Conservation (phyloP, 345 rosid genomes). For the Leavenworthia alabamica region DNA sequence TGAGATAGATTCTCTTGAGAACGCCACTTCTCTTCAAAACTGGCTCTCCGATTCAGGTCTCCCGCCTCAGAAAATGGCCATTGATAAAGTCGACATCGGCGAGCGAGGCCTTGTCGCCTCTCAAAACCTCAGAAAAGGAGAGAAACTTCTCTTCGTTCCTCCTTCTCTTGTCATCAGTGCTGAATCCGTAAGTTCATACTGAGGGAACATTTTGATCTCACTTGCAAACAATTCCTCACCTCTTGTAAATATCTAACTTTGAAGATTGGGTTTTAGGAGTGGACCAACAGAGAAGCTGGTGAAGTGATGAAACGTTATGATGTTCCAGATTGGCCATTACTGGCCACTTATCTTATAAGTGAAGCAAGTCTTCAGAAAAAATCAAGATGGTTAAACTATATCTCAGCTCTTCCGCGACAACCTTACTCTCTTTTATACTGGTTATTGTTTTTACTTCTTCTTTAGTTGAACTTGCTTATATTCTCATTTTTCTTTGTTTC, state of each 20-base stretch:
- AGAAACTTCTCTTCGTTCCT: conserved; percentile 91
- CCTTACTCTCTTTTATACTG: conserved; percentile 94
- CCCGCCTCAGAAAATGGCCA: conserved; percentile 82
- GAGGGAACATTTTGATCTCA: neutral
- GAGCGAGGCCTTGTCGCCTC: conserved; percentile 89
- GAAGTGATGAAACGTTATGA: conserved; percentile 58
- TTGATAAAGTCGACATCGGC: conserved; percentile 70
- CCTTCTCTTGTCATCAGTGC: conserved; percentile 76
- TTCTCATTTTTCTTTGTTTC: conserved; percentile 45
- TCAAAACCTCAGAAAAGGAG: conserved; percentile 74
- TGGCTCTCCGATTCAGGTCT: conserved; percentile 82
- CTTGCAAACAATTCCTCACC: neutral
- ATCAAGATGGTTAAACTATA: conserved; percentile 86
- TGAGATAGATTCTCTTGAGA: conserved; percentile 53
- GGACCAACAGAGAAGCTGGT: conserved; percentile 73
- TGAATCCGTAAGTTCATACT: conserved; percentile 55
- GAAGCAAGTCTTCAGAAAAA: conserved; percentile 71
- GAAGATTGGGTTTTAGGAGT: conserved; percentile 42
- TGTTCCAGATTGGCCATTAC: conserved; percentile 94
- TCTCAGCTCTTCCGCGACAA: conserved; percentile 78
- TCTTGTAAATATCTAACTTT: neutral
- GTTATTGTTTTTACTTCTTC: conserved; percentile 23
- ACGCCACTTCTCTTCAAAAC: conserved; percentile 63
- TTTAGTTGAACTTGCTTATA: neutral
- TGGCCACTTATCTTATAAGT: conserved; percentile 79